Conservation (phyloP, 192 early-diverging fungal species). For the Dissophora globulifera region DNA sequence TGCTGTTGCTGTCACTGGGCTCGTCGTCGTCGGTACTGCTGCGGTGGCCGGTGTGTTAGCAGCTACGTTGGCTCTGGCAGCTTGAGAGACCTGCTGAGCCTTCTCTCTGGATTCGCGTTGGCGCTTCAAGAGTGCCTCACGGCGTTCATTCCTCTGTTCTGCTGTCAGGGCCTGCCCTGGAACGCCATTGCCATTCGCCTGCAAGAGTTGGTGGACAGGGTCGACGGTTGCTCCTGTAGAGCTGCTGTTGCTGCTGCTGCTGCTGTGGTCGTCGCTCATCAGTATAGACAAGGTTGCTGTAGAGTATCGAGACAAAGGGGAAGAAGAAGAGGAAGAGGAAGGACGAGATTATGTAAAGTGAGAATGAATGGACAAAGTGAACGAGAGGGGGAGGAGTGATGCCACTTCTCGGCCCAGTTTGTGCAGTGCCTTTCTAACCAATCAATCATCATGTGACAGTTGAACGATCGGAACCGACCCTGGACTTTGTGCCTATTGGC, state of each 20-base stretch:
- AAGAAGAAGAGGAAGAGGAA: neutral
- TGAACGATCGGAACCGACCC: neutral
- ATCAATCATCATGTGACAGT: conserved; percentile 17
- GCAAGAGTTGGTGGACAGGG: conserved; percentile 35
- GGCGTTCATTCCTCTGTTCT: conserved; percentile 45
- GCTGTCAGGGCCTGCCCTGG: conserved; percentile 37
- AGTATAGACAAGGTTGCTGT: too few relatives aligned
- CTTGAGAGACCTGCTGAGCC: conserved; percentile 40
- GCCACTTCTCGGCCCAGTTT: too few relatives aligned
- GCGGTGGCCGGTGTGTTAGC: neutral
- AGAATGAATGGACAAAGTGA: neutral
- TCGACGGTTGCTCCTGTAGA: conserved; percentile 3
- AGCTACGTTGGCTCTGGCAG: conserved; percentile 33
- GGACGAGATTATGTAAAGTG: too few relatives aligned
- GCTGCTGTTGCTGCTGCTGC: conserved; percentile 6
- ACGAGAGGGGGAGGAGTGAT: neutral
- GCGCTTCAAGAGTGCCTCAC: conserved; percentile 39
- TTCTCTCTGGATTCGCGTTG: conserved; percentile 37
- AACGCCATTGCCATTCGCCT: conserved; percentile 5
- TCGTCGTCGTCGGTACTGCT: neutral
- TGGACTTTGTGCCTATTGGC: conserved; percentile 11
- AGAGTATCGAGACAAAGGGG: neutral
- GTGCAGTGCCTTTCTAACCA: too few relatives aligned
- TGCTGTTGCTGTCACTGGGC: neutral
- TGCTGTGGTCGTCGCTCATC: conserved; percentile 37